A percentile compares a stretch with the other conserved stretches of the same genome.
Conservation (phyloP, 495 filamentous ascomycete species). For the Collariella sp. region DNA sequence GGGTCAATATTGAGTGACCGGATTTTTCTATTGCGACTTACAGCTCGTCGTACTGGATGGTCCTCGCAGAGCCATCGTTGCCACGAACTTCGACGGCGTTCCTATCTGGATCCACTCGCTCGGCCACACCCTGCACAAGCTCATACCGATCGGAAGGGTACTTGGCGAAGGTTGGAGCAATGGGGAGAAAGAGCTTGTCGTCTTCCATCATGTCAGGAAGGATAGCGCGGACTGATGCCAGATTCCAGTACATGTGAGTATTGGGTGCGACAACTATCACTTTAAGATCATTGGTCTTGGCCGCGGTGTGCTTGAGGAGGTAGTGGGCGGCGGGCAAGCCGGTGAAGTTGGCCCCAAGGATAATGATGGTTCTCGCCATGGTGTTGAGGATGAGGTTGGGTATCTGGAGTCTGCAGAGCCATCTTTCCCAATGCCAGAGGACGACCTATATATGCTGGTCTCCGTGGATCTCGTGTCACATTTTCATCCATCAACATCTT, state of each 20-base stretch:
- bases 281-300: conserved; percentile 31
- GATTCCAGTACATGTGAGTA: conserved; percentile 41
- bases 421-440: too few relatives aligned
- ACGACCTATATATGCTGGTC: too few relatives aligned
- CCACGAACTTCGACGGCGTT: conserved; percentile 39
- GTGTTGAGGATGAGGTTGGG: background rate
- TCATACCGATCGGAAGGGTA: conserved; percentile 45
- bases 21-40: background rate
- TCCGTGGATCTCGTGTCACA: too few relatives aligned
- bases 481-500: too few relatives aligned
- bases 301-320: conserved; percentile 42
- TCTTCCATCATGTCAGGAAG: conserved; percentile 31
- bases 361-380: conserved; percentile 46
- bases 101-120: conserved; percentile 35
- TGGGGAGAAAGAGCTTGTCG: conserved; percentile 37
- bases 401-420: too few relatives aligned
- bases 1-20: background rate
- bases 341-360: conserved; percentile 56
- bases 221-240: conserved; percentile 39
- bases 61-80: conserved; percentile 19
- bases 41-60: conserved; percentile 44
- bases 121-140: conserved; percentile 48
- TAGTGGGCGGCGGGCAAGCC: conserved; percentile 53
- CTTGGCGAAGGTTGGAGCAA: conserved; percentile 43
- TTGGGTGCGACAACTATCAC: conserved; percentile 51